Base-by-base conservation (phyloP, 225 moss, liverwort and hornwort species). In the Bryum argenteum region DNA sequence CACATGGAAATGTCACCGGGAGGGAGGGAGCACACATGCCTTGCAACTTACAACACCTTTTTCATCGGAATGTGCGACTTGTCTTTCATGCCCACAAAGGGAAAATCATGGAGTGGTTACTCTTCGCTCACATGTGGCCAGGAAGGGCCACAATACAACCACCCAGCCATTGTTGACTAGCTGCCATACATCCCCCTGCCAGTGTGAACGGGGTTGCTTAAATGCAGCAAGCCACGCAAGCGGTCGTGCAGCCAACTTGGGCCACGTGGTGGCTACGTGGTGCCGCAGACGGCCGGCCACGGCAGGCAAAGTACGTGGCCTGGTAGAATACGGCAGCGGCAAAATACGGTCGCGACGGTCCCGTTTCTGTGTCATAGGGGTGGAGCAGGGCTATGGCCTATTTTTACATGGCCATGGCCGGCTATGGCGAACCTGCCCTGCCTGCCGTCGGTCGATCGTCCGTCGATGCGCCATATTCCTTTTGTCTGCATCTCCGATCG, bases 321-420 rank as follows among this genome's bases (percentile, higher is more conserved):
- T 2, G 1, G 13, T 52, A 58, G 13, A 3, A 16, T 71, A 80
- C 71, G 66, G 23, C 6, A 4, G 2, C 56, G 56, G 33, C 33
- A 11, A 44, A 82, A 66, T n/a, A n/a, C n/a, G n/a, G n/a, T n/a
- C 82, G 82, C 82, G 82, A 75, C 82, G 74, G 71, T 78, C 78
- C 69, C 54, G 69, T 5, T 57, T 58, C 67, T 51, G 48, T 1
- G 54, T 24, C 56, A 26, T 57, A 69, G 70, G 75, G 75, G 47
- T 60, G 64, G 37, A 18, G 39, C 56, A 53, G 53, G 54, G 2
- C 77, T 18, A 53, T 48, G 77, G n/a, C n/a, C 51, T 71, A 50
- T 57, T 60, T 24, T 54, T 2, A 26, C 72, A 66, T 73, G 70
- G 66, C 71, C 71, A 52, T 51, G 62, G 65, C 65, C 41, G 65